These are phyloP conservation scores for Atractiella rhizophila DNA, from an alignment of 768 basidiomycete species.

Conservation along the genomic window DNA sequence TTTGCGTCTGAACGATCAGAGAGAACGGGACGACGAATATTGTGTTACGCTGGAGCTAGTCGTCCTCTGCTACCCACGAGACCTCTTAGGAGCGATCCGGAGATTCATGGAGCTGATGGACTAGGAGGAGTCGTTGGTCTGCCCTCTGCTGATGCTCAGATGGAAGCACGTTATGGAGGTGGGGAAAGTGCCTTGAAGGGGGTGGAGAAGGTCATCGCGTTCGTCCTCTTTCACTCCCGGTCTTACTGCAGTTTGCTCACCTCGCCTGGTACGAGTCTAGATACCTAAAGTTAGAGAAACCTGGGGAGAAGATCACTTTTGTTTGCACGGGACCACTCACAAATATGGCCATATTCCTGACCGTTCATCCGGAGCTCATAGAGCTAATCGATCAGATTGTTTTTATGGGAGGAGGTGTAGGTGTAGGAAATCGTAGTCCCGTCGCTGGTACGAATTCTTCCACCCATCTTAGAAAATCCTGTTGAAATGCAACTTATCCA, in stretches of 20 bases:
- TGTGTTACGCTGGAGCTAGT: conserved; percentile 32
- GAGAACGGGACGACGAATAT: conserved; percentile 51
- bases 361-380: conserved; percentile 29
- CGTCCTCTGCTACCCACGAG: background rate
- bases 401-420: conserved; percentile 80
- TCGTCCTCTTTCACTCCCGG: too few relatives aligned
- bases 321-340: conserved; percentile 67
- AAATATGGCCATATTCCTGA: conserved; percentile 45
- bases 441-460: conserved; percentile 33
- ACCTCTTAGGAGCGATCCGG: conserved; percentile 4
- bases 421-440: conserved; percentile 52
- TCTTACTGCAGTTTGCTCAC: too few relatives aligned
- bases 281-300: too few relatives aligned
- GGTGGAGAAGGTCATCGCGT: too few relatives aligned
- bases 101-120: conserved; percentile 59
- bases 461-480: background rate
- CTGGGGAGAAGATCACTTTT: conserved; percentile 37
- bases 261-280: too few relatives aligned
- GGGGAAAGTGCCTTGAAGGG: too few relatives aligned
- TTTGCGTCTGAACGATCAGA: conserved; percentile 39
- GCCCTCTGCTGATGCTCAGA: conserved; percentile 28
- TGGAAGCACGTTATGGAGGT: too few relatives aligned
- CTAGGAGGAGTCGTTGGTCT: conserved; percentile 64
- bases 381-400: conserved; percentile 42
- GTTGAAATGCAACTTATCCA: conserved; percentile 16